phyloP scores from a whole-genome alignment of 1,139 yeast species.

The Candida sp. region DNA sequence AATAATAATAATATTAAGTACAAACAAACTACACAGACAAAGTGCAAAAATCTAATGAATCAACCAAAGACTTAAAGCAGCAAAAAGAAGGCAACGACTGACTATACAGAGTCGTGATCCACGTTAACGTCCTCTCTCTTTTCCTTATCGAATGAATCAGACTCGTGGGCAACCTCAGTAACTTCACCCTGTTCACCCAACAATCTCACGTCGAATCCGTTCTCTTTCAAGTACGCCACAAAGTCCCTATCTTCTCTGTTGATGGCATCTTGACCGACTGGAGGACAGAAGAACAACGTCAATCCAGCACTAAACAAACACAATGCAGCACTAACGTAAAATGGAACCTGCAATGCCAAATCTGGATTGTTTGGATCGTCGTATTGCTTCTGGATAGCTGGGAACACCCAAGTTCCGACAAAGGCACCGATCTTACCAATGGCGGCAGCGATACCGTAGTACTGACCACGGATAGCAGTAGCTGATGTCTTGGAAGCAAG shows the following conservation, averaged over 20 bases:
- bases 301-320: conserved; percentile 74
- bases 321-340: conserved; percentile 79
- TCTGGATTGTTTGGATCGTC: conserved; percentile 29
- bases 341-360: conserved; percentile 73
- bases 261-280: conserved; percentile 84
- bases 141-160: conserved; percentile 3
- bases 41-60: neutral
- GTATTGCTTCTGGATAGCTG: conserved; percentile 58
- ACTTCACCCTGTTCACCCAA: conserved; percentile 35
- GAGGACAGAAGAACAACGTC: conserved; percentile 75
- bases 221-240: conserved; percentile 58
- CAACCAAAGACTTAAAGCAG: too few relatives aligned
- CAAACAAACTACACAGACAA: neutral
- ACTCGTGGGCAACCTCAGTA: neutral
- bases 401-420: conserved; percentile 89
- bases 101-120: neutral
- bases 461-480: conserved; percentile 88
- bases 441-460: conserved; percentile 93
- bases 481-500: conserved; percentile 88
- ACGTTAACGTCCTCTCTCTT: conserved; percentile 1
- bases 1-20: neutral
- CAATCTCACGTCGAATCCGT: conserved; percentile 61
- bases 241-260: conserved; percentile 77
- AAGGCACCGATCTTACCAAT: conserved; percentile 92
- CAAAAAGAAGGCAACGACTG: neutral